Percentiles rank a stretch among this genome's conserved stretches.
Evolutionary conservation across 1,284 basidiomycete species (phyloP).

Genomic region (Vanrija humicola): DNA sequence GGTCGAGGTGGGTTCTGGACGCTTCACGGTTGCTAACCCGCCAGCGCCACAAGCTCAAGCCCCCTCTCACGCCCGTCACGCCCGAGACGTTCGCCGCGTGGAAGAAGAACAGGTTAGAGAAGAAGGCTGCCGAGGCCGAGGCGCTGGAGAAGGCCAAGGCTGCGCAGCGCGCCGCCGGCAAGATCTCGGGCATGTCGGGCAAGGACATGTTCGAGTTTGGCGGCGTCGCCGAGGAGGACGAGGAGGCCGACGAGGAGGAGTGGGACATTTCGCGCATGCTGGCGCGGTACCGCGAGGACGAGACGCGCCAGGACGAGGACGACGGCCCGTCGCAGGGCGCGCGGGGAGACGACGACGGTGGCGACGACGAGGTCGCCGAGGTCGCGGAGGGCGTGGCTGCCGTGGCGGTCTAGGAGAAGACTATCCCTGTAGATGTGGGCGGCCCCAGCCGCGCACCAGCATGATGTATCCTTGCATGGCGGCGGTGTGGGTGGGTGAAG

Average conservation of each 20-base stretch:
- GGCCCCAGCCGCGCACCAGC: too few species aligned
- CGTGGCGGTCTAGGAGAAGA: too few species aligned
- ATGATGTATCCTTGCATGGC: too few species aligned
- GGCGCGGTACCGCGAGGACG: constrained; percentile 32
- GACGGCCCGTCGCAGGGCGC: neutral
- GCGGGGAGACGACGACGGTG: neutral
- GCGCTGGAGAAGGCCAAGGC: constrained; percentile 80
- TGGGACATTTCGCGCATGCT: constrained; percentile 49
- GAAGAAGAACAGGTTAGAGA: constrained; percentile 90
- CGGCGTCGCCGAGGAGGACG: constrained; percentile 87
- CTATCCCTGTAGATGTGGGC: too few species aligned
- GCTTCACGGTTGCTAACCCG: neutral
- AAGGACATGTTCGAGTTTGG: constrained; percentile 97
- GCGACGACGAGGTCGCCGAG: neutral
- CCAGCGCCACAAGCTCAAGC: constrained; percentile 87
- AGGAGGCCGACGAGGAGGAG: constrained; percentile 45
- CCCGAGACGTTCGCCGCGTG: constrained; percentile 86
- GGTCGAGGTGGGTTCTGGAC: constrained; percentile 70
- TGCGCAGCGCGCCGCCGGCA: constrained; percentile 77
- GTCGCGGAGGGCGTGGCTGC: neutral
- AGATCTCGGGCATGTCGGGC: constrained; percentile 89
- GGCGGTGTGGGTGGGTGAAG: too few species aligned
- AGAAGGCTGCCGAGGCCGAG: constrained; percentile 84
- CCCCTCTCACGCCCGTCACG: constrained; percentile 93
- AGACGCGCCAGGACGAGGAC: neutral